Percentiles rank a stretch among this genome's conserved stretches.
Evolutionary conservation across 306 rosid genomes (phyloP).

Genomic region (Ziziphus jujuba): DNA sequence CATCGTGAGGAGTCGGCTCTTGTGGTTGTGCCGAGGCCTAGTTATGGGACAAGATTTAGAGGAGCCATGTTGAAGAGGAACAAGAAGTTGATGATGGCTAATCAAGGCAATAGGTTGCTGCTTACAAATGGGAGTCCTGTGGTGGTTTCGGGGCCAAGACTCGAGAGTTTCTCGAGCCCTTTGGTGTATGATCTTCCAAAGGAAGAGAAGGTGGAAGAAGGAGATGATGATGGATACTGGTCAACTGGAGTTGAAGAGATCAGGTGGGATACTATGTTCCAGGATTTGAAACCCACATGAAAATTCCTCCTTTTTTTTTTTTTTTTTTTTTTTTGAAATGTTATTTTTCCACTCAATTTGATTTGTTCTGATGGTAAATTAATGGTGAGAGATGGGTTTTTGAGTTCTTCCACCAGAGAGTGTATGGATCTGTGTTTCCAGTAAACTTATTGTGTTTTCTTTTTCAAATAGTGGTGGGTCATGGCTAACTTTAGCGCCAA

Average conservation of each 20-base stretch:
- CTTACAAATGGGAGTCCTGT: conserved; percentile 56
- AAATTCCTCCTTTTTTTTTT: not conserved
- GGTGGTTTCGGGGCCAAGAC: conserved; percentile 28
- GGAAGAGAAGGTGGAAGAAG: conserved; percentile 36
- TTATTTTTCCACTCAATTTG: not conserved
- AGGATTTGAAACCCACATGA: conserved; percentile 85
- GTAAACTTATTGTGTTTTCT: conserved; percentile 10
- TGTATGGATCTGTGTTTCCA: conserved; percentile 22
- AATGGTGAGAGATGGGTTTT: conserved; percentile 75
- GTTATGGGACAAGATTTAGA: conserved; percentile 46
- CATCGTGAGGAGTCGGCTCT: conserved; percentile 61
- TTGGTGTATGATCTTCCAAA: conserved; percentile 43
- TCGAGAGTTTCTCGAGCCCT: conserved; percentile 57
- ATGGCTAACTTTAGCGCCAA: conserved; percentile 47
- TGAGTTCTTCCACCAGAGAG: conserved; percentile 62
- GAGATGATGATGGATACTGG: conserved; percentile 61
- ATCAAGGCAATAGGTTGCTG: conserved; percentile 53
- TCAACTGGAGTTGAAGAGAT: conserved; percentile 72
- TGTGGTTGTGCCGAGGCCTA: conserved; percentile 62
- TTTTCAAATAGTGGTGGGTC: conserved; percentile 47
- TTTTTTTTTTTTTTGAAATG: not conserved
- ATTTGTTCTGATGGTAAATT: conserved; percentile 10
- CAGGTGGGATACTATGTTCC: conserved; percentile 92
- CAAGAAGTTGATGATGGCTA: conserved; percentile 39
- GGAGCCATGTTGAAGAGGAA: conserved; percentile 61